A percentile compares a stretch with the other conserved stretches of the same genome.
Conservation (phyloP, 495 filamentous ascomycete species). For the Pyrenopolyporus hunteri region DNA sequence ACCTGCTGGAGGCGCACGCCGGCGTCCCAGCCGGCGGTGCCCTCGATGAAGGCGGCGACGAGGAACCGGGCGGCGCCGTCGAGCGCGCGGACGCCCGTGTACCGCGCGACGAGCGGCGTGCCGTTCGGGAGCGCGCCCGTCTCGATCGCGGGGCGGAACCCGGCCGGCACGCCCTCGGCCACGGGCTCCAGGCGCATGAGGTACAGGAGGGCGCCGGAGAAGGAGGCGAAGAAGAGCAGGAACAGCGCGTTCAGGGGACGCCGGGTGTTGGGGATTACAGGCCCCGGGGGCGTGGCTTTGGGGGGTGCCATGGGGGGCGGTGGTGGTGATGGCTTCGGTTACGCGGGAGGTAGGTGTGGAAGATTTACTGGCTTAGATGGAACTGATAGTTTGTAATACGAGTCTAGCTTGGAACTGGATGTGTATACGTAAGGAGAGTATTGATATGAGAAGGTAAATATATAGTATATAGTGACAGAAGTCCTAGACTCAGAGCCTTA, state of each 20-base stretch:
- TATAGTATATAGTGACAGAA: no score
- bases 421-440: no score
- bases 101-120: constrained; percentile 27
- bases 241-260: constrained; percentile 37
- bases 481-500: no score
- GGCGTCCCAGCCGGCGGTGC: constrained; percentile 25
- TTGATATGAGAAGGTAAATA: no score
- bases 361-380: no score
- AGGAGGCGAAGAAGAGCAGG: constrained; percentile 15
- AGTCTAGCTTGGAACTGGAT: no score
- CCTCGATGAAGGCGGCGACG: constrained; percentile 36
- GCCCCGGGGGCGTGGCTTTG: constrained; percentile 3
- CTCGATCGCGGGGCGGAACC: constrained; percentile 24
- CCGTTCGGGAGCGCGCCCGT: constrained; percentile 25
- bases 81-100: constrained; percentile 34
- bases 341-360: no score
- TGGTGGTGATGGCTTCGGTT: background rate
- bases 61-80: constrained; percentile 28
- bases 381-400: no score
- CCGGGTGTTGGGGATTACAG: background rate
- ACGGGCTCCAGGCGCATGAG: constrained; percentile 38
- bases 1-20: constrained; percentile 30
- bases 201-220: constrained; percentile 14
- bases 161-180: constrained; percentile 19
- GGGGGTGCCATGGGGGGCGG: background rate